Conservation (phyloP, 805 yeast species). For the Sugiyamaella valdiviana region DNA sequence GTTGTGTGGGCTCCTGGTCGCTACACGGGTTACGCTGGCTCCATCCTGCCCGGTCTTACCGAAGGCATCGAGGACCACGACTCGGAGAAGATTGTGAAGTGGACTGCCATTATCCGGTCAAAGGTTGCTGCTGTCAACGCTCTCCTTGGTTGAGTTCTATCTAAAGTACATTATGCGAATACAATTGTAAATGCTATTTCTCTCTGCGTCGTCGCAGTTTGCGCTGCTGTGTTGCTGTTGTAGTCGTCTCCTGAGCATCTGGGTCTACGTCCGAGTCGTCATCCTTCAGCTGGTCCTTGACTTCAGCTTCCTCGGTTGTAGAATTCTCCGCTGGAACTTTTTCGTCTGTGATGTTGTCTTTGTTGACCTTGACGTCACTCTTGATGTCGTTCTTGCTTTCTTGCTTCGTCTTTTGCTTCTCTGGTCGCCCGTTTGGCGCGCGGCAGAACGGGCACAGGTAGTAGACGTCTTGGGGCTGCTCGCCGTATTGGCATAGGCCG, state of each 20-base stretch:
- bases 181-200: not conserved
- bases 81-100: conserved; percentile 32
- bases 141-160: not conserved
- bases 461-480: conserved; percentile 42
- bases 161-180: not conserved
- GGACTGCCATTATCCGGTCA: conserved; percentile 34
- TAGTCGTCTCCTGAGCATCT: not conserved
- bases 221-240: not conserved
- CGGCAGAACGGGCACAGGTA: conserved; percentile 61
- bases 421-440: conserved; percentile 9
- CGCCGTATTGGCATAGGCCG: conserved; percentile 74
- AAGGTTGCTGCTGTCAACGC: conserved; percentile 10
- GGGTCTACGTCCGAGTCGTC: not conserved
- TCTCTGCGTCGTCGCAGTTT: not conserved
- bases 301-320: no score
- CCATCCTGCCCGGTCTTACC: conserved; percentile 47
- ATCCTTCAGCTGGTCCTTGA: not conserved
- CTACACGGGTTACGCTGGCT: conserved; percentile 57
- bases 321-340: no score
- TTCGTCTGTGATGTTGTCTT: not conserved
- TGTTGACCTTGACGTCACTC: not conserved
- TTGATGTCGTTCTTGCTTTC: not conserved
- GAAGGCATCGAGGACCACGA: conserved; percentile 50
- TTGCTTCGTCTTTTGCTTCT: not conserved
- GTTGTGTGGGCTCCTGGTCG: conserved; percentile 54